Evolutionary conservation across 2,329 filamentous ascomycete species (phyloP).

Genomic region (Epichloe coenophiala): DNA sequence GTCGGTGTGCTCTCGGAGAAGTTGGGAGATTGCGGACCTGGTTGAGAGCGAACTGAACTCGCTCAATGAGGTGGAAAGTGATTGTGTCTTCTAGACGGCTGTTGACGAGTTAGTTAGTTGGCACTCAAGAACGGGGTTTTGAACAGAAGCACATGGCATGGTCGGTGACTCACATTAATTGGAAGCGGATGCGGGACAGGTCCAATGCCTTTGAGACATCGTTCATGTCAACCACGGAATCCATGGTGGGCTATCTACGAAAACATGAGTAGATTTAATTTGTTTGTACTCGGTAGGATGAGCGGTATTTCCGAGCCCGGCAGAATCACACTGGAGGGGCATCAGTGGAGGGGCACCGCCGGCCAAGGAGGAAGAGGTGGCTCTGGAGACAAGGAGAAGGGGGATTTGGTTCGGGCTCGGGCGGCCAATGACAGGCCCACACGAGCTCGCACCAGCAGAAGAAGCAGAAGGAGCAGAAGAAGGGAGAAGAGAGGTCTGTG

Average conservation of each 20-base stretch:
- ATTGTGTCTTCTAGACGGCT: conserved; percentile 97
- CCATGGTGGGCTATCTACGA: conserved; percentile 46
- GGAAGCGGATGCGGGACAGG: conserved; percentile 81
- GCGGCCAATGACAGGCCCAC: not conserved
- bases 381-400: no score
- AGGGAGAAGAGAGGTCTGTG: not conserved
- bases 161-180: conserved; percentile 58
- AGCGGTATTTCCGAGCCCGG: not conserved
- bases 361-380: no score
- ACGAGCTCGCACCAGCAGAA: not conserved
- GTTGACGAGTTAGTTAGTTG: conserved; percentile 5
- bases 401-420: no score
- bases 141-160: not conserved
- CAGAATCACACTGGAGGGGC: not conserved
- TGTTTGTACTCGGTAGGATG: not conserved
- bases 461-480: not conserved
- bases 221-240: conserved; percentile 76
- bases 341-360: no score
- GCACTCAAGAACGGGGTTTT: not conserved
- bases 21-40: conserved; percentile 17
- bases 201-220: conserved; percentile 79
- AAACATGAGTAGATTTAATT: no score
- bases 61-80: conserved; percentile 90
- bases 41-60: conserved; percentile 94
- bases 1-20: not conserved